A percentile compares a stretch with the other conserved stretches of the same genome.
phyloP scores from a whole-genome alignment of 768 basidiomycete genomes.

The Daedaleopsis sinensis region DNA sequence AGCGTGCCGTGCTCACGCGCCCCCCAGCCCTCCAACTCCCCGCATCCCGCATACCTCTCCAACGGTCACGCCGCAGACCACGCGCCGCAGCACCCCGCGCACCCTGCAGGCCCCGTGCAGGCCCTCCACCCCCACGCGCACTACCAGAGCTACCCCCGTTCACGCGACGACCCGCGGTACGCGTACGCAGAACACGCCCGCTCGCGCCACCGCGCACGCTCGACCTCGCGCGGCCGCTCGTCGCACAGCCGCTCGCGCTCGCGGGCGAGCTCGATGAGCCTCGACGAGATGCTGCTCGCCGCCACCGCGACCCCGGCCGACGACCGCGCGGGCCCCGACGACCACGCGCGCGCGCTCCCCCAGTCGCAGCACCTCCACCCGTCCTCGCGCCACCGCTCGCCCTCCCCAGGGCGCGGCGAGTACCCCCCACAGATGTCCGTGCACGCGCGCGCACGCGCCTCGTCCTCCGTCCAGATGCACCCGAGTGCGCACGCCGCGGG shows the following conservation, averaged over 20 bases:
- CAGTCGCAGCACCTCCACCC: constrained; percentile 24
- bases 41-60: constrained; percentile 21
- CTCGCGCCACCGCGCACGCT: constrained; percentile 26
- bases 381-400: constrained; percentile 26
- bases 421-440: constrained; percentile 17
- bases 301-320: constrained; percentile 40
- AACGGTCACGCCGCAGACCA: constrained; percentile 23
- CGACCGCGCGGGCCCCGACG: constrained; percentile 30
- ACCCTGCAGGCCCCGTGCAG: constrained; percentile 18
- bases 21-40: constrained; percentile 25
- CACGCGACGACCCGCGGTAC: constrained; percentile 26
- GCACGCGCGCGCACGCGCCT: constrained; percentile 21
- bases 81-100: constrained; percentile 21
- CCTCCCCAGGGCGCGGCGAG: constrained; percentile 19
- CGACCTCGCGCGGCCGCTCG: constrained; percentile 33
- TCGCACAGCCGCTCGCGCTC: constrained; percentile 40
- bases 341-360: constrained; percentile 34
- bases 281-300: constrained; percentile 53
- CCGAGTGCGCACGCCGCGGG: constrained; percentile 15
- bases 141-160: constrained; percentile 16
- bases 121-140: constrained; percentile 31
- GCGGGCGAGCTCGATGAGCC: constrained; percentile 37
- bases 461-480: constrained; percentile 21
- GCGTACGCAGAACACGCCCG: constrained; percentile 28
- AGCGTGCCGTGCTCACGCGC: constrained; percentile 1